phyloP scores from a whole-genome alignment of 202 grass and related monocot genomes.

The Setaria viridis region DNA sequence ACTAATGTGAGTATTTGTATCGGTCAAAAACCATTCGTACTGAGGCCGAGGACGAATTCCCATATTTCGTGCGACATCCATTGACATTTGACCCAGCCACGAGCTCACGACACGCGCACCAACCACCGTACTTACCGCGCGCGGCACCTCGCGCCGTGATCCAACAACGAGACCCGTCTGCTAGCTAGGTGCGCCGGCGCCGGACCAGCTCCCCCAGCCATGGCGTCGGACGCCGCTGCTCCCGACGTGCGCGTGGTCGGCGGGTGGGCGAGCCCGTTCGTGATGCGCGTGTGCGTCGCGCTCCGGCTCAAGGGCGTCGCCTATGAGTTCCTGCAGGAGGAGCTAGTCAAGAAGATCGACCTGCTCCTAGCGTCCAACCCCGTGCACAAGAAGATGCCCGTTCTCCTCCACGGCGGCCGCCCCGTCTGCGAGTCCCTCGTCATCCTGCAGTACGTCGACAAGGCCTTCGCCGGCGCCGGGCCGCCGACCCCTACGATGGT shows the following conservation, averaged over 20 bases:
- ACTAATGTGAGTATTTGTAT: too few species aligned
- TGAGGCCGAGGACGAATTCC: too few species aligned
- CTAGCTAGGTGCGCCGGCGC: neutral
- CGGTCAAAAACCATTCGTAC: too few species aligned
- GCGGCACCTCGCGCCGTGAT: neutral
- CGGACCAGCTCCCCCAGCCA: neutral
- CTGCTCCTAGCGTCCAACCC: conserved; percentile 52
- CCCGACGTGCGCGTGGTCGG: conserved; percentile 43
- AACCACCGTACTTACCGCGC: neutral
- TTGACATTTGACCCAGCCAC: too few species aligned
- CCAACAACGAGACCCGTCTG: neutral
- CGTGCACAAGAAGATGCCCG: conserved; percentile 50
- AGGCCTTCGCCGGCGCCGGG: neutral
- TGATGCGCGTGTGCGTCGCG: conserved; percentile 31
- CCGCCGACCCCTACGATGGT: conserved; percentile 32
- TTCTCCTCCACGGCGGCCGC: conserved; percentile 45
- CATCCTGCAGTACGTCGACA: conserved; percentile 40
- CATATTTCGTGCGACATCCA: too few species aligned
- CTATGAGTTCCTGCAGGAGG: conserved; percentile 47
- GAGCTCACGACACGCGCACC: neutral
- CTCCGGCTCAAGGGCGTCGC: conserved; percentile 41
- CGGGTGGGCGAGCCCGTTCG: conserved; percentile 45
- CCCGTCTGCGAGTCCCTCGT: conserved; percentile 49
- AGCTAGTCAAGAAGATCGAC: conserved; percentile 33
- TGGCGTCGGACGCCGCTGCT: neutral